Conservation (phyloP, 2,329 filamentous ascomycete species). For the Nemania sp. region DNA sequence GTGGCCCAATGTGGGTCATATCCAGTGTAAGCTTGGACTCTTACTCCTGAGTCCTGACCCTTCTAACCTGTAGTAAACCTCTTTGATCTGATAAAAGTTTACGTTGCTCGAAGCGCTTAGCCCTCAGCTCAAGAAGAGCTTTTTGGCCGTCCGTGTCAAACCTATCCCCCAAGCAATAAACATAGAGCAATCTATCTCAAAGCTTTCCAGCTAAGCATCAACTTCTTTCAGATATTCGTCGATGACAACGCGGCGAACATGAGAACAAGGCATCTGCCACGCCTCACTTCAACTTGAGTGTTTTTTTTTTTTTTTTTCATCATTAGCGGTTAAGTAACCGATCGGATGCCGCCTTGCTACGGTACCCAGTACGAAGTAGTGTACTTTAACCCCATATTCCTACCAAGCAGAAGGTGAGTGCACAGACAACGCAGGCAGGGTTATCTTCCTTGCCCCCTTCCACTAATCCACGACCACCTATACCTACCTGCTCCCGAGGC, state of each 20-base stretch:
- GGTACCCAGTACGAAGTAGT: background rate
- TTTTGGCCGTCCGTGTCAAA: background rate
- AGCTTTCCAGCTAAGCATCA: background rate
- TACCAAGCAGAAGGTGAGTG: conserved; percentile 2
- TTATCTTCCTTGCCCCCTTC: conserved; percentile 4
- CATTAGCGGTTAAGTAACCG: background rate
- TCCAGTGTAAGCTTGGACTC: conserved; percentile 19
- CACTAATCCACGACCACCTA: conserved; percentile 1
- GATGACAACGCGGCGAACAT: background rate
- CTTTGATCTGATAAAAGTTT: conserved; percentile 16
- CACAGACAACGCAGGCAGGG: conserved; percentile 5
- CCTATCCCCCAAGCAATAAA: conserved; percentile 5
- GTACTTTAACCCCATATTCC: background rate
- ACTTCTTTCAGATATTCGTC: background rate
- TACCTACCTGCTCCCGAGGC: conserved; percentile 9
- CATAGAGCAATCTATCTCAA: conserved; percentile 7
- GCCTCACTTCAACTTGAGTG: background rate
- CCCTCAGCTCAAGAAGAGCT: background rate
- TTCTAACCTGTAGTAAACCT: conserved; percentile 19
- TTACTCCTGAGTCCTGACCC: conserved; percentile 23
- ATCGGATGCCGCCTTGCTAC: background rate
- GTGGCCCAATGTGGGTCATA: conserved; percentile 12
- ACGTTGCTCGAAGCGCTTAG: background rate
- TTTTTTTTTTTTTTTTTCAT: background rate
- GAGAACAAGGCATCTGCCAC: background rate